phyloP scores from a whole-genome alignment of 345 rosid genomes.

The Mallotus nudiflorus region DNA sequence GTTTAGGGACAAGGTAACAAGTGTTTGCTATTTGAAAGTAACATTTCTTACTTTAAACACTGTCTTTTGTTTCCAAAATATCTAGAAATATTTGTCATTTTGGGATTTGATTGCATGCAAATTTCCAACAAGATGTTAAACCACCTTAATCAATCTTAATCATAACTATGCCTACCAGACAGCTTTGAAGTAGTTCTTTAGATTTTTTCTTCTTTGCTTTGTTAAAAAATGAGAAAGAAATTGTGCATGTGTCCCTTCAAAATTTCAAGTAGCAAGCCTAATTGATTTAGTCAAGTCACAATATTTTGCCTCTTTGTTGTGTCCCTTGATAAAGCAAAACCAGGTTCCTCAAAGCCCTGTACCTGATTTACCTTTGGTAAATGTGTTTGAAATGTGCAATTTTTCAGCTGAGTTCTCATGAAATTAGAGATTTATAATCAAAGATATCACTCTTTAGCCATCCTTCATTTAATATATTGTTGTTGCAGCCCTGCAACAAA shows the following conservation, averaged over 20 bases:
- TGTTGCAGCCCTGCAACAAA: not conserved
- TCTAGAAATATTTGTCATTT: not conserved
- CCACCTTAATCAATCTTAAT: not conserved
- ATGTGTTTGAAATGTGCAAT: not conserved
- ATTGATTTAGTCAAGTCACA: not conserved
- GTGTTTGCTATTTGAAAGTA: not conserved
- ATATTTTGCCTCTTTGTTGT: not conserved
- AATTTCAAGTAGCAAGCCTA: not conserved
- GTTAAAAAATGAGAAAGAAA: not conserved
- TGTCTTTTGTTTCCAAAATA: not conserved
- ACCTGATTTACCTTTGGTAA: not conserved
- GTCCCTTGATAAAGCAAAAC: not conserved
- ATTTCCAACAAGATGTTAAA: not conserved
- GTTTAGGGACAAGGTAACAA: conserved; percentile 85
- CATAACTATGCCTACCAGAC: not conserved
- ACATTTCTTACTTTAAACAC: not conserved
- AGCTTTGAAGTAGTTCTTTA: not conserved
- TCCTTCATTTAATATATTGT: not conserved
- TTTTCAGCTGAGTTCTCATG: not conserved
- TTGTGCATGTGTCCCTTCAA: not conserved
- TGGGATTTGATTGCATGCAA: not conserved
- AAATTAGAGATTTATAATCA: not conserved
- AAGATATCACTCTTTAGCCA: not conserved
- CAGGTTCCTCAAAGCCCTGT: not conserved
- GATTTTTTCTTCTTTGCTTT: not conserved